A percentile compares a stretch with the other conserved stretches of the same genome.
phyloP scores from a whole-genome alignment of 495 filamentous ascomycete genomes.

The Aspergillus asperescens region DNA sequence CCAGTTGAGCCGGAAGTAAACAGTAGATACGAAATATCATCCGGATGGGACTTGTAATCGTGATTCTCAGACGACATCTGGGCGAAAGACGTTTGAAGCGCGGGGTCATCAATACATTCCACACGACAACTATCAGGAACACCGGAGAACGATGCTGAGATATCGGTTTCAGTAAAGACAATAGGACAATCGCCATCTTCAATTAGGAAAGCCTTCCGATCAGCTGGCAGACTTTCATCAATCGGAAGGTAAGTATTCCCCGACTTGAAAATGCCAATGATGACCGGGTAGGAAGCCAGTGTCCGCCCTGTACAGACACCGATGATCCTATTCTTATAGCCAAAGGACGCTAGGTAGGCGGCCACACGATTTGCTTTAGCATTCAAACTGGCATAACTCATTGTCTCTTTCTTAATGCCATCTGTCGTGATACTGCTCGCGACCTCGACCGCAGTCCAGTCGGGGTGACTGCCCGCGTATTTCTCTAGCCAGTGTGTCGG shows the following conservation, averaged over 20 bases:
- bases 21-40: slow-evolving; percentile 90
- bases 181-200: slow-evolving; percentile 33
- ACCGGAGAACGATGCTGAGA: slow-evolving; percentile 20
- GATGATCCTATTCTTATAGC: slow-evolving; percentile 31
- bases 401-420: slow-evolving; percentile 29
- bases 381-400: slow-evolving; percentile 36
- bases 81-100: slow-evolving; percentile 21
- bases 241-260: slow-evolving; percentile 77
- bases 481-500: slow-evolving; percentile 32
- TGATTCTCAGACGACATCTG: slow-evolving; percentile 19
- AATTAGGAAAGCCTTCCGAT: slow-evolving; percentile 41
- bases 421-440: slow-evolving; percentile 26
- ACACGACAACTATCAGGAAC: slow-evolving; percentile 21
- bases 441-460: slow-evolving; percentile 40
- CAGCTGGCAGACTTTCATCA: slow-evolving; percentile 38
- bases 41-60: slow-evolving; percentile 49
- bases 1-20: slow-evolving; percentile 97
- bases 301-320: slow-evolving; percentile 43
- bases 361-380: slow-evolving; percentile 36
- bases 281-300: slow-evolving; percentile 38
- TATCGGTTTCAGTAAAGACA: slow-evolving; percentile 25
- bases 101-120: slow-evolving; percentile 30
- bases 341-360: slow-evolving; percentile 31
- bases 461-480: slow-evolving; percentile 30
- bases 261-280: slow-evolving; percentile 42